Conservation (phyloP, 2,329 filamentous ascomycete species). For the Chaetomium strumarium region DNA sequence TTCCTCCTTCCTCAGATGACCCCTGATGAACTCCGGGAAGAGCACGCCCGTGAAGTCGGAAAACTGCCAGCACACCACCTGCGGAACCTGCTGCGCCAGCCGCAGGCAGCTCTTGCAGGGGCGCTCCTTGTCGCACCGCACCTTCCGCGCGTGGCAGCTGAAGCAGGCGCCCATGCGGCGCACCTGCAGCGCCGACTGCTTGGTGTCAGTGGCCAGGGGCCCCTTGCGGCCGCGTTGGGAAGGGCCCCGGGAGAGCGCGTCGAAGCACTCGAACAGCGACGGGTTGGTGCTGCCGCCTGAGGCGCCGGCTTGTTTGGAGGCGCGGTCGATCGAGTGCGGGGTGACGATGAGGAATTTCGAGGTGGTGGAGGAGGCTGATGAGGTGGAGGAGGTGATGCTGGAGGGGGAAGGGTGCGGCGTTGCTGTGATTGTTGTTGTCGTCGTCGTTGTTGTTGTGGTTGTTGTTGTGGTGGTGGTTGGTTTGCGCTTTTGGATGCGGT, state of each 20-base stretch:
- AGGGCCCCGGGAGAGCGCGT: constrained; percentile 39
- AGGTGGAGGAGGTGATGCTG: constrained; percentile 34
- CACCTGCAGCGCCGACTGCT: constrained; percentile 49
- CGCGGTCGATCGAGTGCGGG: constrained; percentile 47
- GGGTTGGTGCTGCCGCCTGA: constrained; percentile 47
- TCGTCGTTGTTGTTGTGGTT: too few species aligned
- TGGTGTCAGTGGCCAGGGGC: constrained; percentile 47
- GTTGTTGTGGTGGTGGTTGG: constrained; percentile 23
- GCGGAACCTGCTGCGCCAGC: constrained; percentile 43
- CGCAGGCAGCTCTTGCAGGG: constrained; percentile 53
- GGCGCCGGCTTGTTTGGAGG: constrained; percentile 40
- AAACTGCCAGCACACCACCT: constrained; percentile 55
- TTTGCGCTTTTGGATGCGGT: constrained; percentile 15
- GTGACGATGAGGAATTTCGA: constrained; percentile 50
- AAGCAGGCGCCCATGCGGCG: constrained; percentile 52
- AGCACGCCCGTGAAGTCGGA: constrained; percentile 47
- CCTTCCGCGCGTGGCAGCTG: constrained; percentile 54
- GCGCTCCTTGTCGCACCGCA: constrained; percentile 50
- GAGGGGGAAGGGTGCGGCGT: constrained; percentile 24
- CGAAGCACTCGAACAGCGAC: constrained; percentile 47
- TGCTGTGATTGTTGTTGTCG: too few species aligned
- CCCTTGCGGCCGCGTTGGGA: constrained; percentile 53
- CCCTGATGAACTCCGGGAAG: constrained; percentile 47
- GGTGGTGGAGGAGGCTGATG: too few species aligned
- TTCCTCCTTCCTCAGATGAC: constrained; percentile 45